Evolutionary conservation across 768 basidiomycete species (phyloP), one percentile per base, ranked within the genome.

Genomic region (Crepidotus variabilis): DNA sequence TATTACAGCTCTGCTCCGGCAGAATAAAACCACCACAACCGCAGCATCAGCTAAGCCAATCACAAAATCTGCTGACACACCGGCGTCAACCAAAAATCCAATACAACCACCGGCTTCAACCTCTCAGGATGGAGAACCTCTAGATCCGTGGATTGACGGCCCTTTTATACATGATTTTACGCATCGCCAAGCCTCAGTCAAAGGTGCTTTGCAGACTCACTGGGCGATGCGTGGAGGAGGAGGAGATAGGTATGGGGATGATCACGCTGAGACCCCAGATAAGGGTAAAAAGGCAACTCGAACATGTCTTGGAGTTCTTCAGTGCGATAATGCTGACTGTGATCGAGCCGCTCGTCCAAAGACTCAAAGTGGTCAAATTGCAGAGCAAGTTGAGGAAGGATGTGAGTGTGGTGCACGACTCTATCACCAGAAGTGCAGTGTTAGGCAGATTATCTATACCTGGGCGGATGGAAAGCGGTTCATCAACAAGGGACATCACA

Each of bases 71-170:
- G 28, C 28, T 28, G 8, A n/a, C n/a, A n/a, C n/a, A n/a, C n/a
- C n/a, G 28, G 28, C 28, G 8, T 8, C 28, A 28, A 28, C 4
- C 3, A 28, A 28, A 28, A 28, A 8, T 28, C 28, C 4, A 28
- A 3, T 8, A 28, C 3, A 28, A 28, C 28, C 8, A 28, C 28
- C 28, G 28, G 28, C 28, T 28, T 28, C 28, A 28, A 8, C 3
- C 28, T 24, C 33, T n/a, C 22, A 14, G 14, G 45, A 47, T 18
- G 47, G 4, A 7, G 32, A 34, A 14, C 16, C 13, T 14, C 67
- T 65, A 63, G 55, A 67, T 55, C 57, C 58, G 1, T 67, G 66
- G 66, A 65, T 65, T 2, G 60, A 66, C 52, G 66, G 65, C 18
- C 28, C 6, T 0, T 64, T 62, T 53, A 47, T 58, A 36, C 39